These are phyloP conservation scores for Candida manassasensis DNA, from an alignment of 805 yeast genomes.

Conservation along the genomic window DNA sequence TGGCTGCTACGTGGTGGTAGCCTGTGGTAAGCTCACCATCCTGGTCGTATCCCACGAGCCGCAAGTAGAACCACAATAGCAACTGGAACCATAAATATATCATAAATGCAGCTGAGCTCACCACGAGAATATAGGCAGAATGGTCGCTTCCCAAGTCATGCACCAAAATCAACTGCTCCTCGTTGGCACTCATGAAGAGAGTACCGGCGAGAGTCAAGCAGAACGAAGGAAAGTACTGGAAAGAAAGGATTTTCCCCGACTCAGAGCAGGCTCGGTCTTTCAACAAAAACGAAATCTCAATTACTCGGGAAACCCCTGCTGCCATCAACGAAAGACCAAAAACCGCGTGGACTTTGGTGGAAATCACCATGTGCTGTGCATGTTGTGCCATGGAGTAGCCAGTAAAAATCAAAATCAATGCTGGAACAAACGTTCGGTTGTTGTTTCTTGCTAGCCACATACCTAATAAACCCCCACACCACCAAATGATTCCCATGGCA, in stretches of 20 bases:
- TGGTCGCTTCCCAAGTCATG: slow-evolving; percentile 77
- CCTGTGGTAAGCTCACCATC: slow-evolving; percentile 27
- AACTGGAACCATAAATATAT: slow-evolving; percentile 61
- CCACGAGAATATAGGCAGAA: slow-evolving; percentile 71
- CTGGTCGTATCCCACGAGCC: slow-evolving; percentile 38
- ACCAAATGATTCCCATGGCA: slow-evolving; percentile 94
- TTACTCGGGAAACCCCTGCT: slow-evolving; percentile 71
- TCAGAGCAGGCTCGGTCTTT: slow-evolving; percentile 47
- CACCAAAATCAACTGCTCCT: slow-evolving; percentile 75
- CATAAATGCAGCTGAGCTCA: slow-evolving; percentile 69
- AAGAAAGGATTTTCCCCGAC: slow-evolving; percentile 50
- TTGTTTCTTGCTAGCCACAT: slow-evolving; percentile 58
- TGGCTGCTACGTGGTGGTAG: slow-evolving; percentile 14
- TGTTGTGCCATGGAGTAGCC: slow-evolving; percentile 96
- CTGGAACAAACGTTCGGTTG: slow-evolving; percentile 75
- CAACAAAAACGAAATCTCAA: slow-evolving; percentile 77
- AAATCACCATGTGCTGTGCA: slow-evolving; percentile 65
- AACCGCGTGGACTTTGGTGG: slow-evolving; percentile 83
- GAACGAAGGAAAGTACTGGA: slow-evolving; percentile 86
- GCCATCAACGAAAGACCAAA: slow-evolving; percentile 78
- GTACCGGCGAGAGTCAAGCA: slow-evolving; percentile 74
- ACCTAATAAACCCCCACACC: slow-evolving; percentile 90
- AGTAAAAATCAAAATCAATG: slow-evolving; percentile 75
- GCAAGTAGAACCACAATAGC: slow-evolving; percentile 55
- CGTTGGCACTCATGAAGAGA: slow-evolving; percentile 88